phyloP scores from a whole-genome alignment of 768 basidiomycete genomes.

The Suillus bovinus region DNA sequence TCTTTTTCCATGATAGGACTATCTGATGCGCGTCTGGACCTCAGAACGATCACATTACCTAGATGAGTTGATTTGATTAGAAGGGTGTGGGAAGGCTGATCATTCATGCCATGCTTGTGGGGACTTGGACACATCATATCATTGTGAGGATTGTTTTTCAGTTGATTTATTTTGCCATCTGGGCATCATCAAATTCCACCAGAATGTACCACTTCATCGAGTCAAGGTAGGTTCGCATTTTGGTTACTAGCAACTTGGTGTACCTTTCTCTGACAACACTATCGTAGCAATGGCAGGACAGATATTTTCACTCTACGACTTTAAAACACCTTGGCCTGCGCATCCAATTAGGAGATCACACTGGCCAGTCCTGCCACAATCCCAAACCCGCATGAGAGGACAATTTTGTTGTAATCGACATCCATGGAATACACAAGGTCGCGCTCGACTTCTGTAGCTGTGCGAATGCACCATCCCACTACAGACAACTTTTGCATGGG shows the following conservation, averaged over 20 bases:
- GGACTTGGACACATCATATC: background rate
- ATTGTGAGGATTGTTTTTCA: conserved; percentile 16
- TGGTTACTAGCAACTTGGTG: background rate
- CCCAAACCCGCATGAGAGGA: background rate
- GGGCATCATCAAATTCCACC: conserved; percentile 10
- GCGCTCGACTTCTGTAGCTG: conserved; percentile 24
- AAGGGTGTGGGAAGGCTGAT: conserved; percentile 3
- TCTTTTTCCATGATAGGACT: background rate
- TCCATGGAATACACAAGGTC: conserved; percentile 19
- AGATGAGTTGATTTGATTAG: conserved; percentile 7
- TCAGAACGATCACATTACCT: conserved; percentile 5
- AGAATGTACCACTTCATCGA: conserved; percentile 15
- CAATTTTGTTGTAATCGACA: conserved; percentile 15
- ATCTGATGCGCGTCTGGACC: background rate
- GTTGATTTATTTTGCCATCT: conserved; percentile 6
- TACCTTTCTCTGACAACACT: background rate
- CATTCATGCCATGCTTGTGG: background rate
- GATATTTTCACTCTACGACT: conserved; percentile 13
- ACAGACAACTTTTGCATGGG: conserved; percentile 32
- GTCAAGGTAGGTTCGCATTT: conserved; percentile 14
- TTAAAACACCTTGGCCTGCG: conserved; percentile 19
- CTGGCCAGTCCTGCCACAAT: conserved; percentile 9
- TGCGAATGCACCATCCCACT: conserved; percentile 13
- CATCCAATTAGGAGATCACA: conserved; percentile 24
- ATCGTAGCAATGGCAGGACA: conserved; percentile 21